Base-by-base conservation (phyloP, 2,329 filamentous ascomycete species). In the Penicillium sp. region DNA sequence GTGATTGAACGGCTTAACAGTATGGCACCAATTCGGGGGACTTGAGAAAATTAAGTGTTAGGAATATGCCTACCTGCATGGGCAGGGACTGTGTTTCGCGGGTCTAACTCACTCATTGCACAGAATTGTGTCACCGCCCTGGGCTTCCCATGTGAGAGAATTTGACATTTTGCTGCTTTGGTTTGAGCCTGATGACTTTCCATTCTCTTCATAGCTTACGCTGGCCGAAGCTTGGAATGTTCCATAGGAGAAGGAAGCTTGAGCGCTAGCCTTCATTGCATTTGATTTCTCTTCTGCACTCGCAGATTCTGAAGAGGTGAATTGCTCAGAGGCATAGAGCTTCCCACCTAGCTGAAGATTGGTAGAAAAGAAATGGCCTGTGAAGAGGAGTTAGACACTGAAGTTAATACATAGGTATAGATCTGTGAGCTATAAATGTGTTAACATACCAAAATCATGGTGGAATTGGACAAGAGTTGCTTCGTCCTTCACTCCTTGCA, bases 121-220 rank as follows among this genome's bases (percentile, higher is more conserved):
- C 4, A 62, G 48, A 29, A 59, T 44, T 1, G 62, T 62, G 37
- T 64, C 51, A 21, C 62, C 62, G 23, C 62, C 62, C 16, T 55
- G 47, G 4, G 60, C 62, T 27, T 61, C 44, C 62, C 60, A 64
- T 10, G 60, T 59, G n/a, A 64, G 42, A 3, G 53, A 25, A 26
- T 39, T 59, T 10, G 26, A 31, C 49, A 60, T 57, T 11, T 27
- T 31, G 33, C 57, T 47, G 13, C 42, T 50, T 6, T 25, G n/a
- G 9, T 43, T 59, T 2, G n/a, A 39, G 3, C 14, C 52, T 13
- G 13, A 7, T 5, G 42, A 44, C 6, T 44, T 44, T 3, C 16
- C 4, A 13, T 44, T 13, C 3, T 44, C 19, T 23, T 44, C 42
- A 7, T 44, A 9, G n/a, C 42, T n/a, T 7, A 21, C 21, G 19